Conservation (phyloP, 345 rosid genomes). For the Salix suchowensis region DNA sequence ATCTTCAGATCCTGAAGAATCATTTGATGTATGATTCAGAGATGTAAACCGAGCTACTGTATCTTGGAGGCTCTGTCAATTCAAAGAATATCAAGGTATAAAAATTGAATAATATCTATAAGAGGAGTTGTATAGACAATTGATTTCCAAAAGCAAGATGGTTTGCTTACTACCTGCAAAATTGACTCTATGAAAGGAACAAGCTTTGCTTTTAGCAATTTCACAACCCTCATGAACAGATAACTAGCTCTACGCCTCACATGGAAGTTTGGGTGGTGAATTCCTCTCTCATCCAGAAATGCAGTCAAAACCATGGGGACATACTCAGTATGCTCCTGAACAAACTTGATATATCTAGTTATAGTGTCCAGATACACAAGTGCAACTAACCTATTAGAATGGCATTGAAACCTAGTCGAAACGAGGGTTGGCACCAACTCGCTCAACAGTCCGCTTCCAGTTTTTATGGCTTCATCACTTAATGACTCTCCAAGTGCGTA, state of each 20-base stretch:
- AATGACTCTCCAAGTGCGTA: slow-evolving; percentile 83
- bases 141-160: not conserved
- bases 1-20: slow-evolving; percentile 68
- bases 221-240: slow-evolving; percentile 88
- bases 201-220: slow-evolving; percentile 74
- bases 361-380: slow-evolving; percentile 76
- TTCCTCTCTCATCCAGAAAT: slow-evolving; percentile 94
- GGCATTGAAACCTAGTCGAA: slow-evolving; percentile 72
- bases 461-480: slow-evolving; percentile 68
- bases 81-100: slow-evolving; percentile 9
- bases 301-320: slow-evolving; percentile 70
- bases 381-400: slow-evolving; percentile 83
- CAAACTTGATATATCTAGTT: slow-evolving; percentile 77
- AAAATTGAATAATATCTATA: not conserved
- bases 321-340: slow-evolving; percentile 62
- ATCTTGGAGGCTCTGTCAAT: slow-evolving; percentile 76
- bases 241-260: slow-evolving; percentile 89
- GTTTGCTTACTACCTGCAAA: slow-evolving; percentile 54
- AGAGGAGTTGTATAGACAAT: not conserved
- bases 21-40: slow-evolving; percentile 42
- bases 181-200: slow-evolving; percentile 80
- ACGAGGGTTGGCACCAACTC: slow-evolving; percentile 74
- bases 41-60: slow-evolving; percentile 58
- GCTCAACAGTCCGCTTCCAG: slow-evolving; percentile 59
- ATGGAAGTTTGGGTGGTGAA: slow-evolving; percentile 71